These are phyloP conservation scores for Xylariales sp. DNA, from an alignment of 2,329 filamentous ascomycete genomes.

Conservation along the genomic window DNA sequence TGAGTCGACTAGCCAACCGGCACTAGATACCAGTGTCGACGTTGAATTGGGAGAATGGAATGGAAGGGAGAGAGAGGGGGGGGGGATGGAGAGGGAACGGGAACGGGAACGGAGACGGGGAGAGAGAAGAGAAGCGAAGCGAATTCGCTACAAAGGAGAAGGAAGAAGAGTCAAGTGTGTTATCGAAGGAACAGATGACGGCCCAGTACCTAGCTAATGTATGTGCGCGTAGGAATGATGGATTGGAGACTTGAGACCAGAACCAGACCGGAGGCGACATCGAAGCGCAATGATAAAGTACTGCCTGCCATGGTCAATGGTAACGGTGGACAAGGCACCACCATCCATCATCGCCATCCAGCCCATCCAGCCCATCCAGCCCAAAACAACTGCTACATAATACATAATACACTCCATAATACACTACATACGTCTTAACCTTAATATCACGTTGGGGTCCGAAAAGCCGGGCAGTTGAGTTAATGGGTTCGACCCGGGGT, in stretches of 20 bases:
- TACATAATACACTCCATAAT: too few species aligned
- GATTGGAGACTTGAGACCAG: conserved; percentile 19
- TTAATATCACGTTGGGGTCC: conserved; percentile 28
- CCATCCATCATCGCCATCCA: conserved; percentile 2
- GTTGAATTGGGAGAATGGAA: not conserved
- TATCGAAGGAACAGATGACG: conserved; percentile 22
- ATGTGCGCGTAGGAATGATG: conserved; percentile 24
- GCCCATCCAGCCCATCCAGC: too few species aligned
- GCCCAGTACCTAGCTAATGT: conserved; percentile 14
- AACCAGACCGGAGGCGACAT: conserved; percentile 14
- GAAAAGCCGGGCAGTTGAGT: not conserved
- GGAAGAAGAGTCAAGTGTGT: conserved; percentile 14
- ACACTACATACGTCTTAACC: conserved; percentile 14
- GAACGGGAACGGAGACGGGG: not conserved
- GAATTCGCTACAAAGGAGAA: not conserved
- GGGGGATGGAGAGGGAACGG: not conserved
- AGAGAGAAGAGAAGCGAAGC: not conserved
- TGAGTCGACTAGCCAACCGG: not conserved
- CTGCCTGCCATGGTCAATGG: not conserved
- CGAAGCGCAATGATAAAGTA: not conserved
- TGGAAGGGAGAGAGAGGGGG: not conserved
- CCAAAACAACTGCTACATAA: too few species aligned
- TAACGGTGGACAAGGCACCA: conserved; percentile 19
- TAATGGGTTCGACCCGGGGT: not conserved
- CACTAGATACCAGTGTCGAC: not conserved